Percentiles rank a stretch among this genome's conserved stretches.
phyloP scores from a whole-genome alignment of 2,329 filamentous ascomycete species.

The Penicillium sp. region DNA sequence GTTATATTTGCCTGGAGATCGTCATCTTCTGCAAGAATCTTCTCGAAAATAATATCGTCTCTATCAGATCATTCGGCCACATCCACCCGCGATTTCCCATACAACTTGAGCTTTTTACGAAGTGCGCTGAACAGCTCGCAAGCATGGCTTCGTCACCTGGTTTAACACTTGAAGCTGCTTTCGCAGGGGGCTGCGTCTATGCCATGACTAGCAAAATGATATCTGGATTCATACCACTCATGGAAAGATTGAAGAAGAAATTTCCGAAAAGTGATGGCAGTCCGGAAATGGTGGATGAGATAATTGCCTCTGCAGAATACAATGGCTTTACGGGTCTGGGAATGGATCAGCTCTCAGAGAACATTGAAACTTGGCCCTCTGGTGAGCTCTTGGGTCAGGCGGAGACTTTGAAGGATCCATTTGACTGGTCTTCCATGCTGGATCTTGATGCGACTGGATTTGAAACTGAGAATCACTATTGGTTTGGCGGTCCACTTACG shows the following conservation, averaged over 20 bases:
- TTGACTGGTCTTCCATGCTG: slow-evolving; percentile 3
- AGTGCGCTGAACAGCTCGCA: slow-evolving; percentile 8
- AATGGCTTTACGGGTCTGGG: not conserved
- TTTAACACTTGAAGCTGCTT: slow-evolving; percentile 7
- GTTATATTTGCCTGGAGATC: slow-evolving; percentile 10
- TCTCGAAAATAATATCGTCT: slow-evolving; percentile 20
- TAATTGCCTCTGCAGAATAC: not conserved
- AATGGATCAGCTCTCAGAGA: not conserved
- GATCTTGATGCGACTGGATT: not conserved
- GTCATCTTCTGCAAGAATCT: slow-evolving; percentile 14
- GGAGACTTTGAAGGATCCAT: not conserved
- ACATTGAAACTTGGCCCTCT: not conserved
- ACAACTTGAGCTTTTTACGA: slow-evolving; percentile 9
- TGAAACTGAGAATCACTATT: not conserved
- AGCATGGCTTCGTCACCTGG: not conserved
- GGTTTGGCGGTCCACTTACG: not conserved
- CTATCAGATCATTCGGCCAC: slow-evolving; percentile 5
- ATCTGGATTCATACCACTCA: not conserved
- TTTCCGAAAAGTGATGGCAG: not conserved
- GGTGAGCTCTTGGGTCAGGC: not conserved
- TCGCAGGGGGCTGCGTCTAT: slow-evolving; percentile 20
- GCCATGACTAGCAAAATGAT: slow-evolving; percentile 14
- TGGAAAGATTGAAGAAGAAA: slow-evolving; percentile 3
- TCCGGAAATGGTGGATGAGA: not conserved
- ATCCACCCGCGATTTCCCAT: slow-evolving; percentile 5